phyloP scores from a whole-genome alignment of 1,284 basidiomycete genomes.

The Cutaneotrichosporon dermatis region DNA sequence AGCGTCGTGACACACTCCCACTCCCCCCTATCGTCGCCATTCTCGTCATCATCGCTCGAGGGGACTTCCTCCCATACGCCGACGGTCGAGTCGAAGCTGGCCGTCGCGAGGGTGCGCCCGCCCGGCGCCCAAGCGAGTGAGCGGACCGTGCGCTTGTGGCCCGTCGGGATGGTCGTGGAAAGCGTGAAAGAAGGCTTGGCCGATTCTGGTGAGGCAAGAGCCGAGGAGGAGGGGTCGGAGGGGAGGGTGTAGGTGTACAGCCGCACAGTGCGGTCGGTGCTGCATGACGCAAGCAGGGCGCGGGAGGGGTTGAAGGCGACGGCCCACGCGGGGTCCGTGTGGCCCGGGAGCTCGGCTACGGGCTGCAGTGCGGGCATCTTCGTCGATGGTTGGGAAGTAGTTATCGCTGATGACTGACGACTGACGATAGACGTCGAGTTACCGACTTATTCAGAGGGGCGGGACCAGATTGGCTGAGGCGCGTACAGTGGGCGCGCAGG shows the following conservation, averaged over 20 bases:
- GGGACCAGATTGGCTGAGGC: too few species aligned
- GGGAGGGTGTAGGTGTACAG: slow-evolving; percentile 65
- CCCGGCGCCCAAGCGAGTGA: slow-evolving; percentile 85
- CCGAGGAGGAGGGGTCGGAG: slow-evolving; percentile 22
- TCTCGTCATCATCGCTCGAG: slow-evolving; percentile 65
- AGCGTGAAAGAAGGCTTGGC: slow-evolving; percentile 54
- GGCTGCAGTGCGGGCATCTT: neutral
- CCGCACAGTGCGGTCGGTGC: slow-evolving; percentile 85
- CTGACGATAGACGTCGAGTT: too few species aligned
- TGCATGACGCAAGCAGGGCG: slow-evolving; percentile 83
- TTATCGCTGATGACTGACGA: neutral
- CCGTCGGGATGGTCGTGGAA: slow-evolving; percentile 66
- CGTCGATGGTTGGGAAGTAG: neutral
- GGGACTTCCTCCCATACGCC: slow-evolving; percentile 79
- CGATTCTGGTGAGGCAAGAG: neutral
- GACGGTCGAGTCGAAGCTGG: slow-evolving; percentile 90
- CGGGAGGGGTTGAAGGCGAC: slow-evolving; percentile 86
- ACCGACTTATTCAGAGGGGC: too few species aligned
- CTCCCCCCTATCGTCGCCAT: slow-evolving; percentile 49
- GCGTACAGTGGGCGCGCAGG: too few species aligned
- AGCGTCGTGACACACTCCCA: slow-evolving; percentile 66
- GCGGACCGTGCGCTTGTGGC: slow-evolving; percentile 87
- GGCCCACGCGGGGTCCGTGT: slow-evolving; percentile 82
- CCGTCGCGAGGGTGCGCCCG: slow-evolving; percentile 84
- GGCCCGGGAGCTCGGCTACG: slow-evolving; percentile 55